phyloP scores from a whole-genome alignment of 1,139 yeast species.

The Scheffersomyces lignicola region DNA sequence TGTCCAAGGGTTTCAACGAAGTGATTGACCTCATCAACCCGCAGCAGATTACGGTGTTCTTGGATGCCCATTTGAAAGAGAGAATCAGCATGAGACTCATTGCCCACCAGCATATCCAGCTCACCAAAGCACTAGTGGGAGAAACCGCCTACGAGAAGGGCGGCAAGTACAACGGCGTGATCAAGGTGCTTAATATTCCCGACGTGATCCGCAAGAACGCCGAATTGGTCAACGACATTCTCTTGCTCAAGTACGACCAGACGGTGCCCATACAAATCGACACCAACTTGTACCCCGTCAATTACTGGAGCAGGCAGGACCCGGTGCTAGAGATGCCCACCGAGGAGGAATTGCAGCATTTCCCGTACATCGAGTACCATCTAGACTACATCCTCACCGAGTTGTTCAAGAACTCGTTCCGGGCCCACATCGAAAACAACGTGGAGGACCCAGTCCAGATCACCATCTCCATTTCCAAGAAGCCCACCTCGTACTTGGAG shows the following conservation, averaged over 20 bases:
- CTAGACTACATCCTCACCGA: conserved; percentile 86
- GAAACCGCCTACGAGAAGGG: conserved; percentile 26
- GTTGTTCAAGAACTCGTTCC: conserved; percentile 78
- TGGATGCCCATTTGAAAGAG: conserved; percentile 79
- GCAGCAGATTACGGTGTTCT: conserved; percentile 54
- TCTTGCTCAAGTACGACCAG: conserved; percentile 78
- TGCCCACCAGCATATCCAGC: conserved; percentile 78
- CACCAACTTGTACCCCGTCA: conserved; percentile 31
- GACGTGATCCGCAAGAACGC: conserved; percentile 62
- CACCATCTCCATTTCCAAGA: conserved; percentile 59
- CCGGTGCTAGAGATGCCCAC: conserved; percentile 19
- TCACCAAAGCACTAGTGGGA: conserved; percentile 40
- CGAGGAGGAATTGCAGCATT: conserved; percentile 25
- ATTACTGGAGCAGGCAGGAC: conserved; percentile 36
- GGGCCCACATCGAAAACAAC: conserved; percentile 79
- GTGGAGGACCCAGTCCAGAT: conserved; percentile 63
- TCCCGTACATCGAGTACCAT: conserved; percentile 86
- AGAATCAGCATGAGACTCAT: conserved; percentile 82
- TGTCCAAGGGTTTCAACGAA: conserved; percentile 83
- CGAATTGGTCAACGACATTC: conserved; percentile 77
- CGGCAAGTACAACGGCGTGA: conserved; percentile 65
- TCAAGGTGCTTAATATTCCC: conserved; percentile 62
- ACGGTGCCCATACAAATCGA: conserved; percentile 62
- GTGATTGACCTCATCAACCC: conserved; percentile 55
- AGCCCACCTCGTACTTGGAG: conserved; percentile 42